These are phyloP conservation scores for Fonsecaea erecta DNA, from an alignment of 2,329 filamentous ascomycete species.

Conservation along the genomic window DNA sequence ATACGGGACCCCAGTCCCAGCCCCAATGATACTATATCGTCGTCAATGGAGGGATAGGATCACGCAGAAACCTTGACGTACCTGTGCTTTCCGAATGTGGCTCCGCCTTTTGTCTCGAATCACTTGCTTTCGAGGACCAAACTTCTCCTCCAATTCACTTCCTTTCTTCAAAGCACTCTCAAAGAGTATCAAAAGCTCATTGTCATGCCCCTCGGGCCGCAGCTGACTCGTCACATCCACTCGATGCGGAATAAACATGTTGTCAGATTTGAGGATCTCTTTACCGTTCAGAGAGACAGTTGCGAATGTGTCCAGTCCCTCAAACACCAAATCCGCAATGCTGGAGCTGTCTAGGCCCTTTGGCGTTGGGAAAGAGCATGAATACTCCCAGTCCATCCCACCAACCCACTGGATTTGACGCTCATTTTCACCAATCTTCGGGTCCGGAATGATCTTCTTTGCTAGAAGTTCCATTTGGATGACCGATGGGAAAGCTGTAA, in stretches of 20 bases:
- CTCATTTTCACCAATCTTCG: conserved; percentile 76
- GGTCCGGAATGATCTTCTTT: conserved; percentile 51
- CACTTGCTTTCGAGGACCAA: background rate
- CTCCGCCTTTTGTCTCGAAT: conserved; percentile 36
- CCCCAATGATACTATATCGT: conserved; percentile 47
- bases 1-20: conserved; percentile 71
- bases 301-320: conserved; percentile 79
- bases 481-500: conserved; percentile 8
- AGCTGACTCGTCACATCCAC: conserved; percentile 54
- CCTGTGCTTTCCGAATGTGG: conserved; percentile 65
- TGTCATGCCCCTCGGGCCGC: conserved; percentile 37
- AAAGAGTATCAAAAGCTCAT: conserved; percentile 53
- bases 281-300: conserved; percentile 71
- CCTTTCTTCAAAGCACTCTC: conserved; percentile 44
- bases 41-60: background rate
- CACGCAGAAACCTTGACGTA: conserved; percentile 43
- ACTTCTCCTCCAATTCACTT: background rate
- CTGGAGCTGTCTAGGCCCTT: conserved; percentile 43
- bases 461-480: conserved; percentile 35
- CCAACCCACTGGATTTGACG: conserved; percentile 74
- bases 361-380: conserved; percentile 41
- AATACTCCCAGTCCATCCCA: conserved; percentile 71
- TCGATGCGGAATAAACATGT: conserved; percentile 77
- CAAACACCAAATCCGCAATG: conserved; percentile 69
- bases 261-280: conserved; percentile 70